A percentile compares a stretch with the other conserved stretches of the same genome.
These are phyloP conservation scores for Exophiala sp. DNA, from an alignment of 2,329 filamentous ascomycete genomes.

Conservation along the genomic window DNA sequence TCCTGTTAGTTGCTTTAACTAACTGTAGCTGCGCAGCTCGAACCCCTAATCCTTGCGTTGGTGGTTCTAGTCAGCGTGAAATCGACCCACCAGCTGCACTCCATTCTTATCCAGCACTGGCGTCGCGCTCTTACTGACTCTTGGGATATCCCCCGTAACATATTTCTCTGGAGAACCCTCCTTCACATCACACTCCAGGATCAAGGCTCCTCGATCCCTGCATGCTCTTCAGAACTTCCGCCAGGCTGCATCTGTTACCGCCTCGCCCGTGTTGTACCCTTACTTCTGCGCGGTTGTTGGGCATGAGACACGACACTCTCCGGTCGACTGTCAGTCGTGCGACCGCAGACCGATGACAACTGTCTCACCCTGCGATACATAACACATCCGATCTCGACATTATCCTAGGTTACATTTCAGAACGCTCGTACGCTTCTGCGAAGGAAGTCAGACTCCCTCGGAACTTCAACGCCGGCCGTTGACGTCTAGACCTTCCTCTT, in stretches of 20 bases:
- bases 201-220: not conserved
- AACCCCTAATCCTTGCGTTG: conserved; percentile 4
- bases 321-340: conserved; percentile 19
- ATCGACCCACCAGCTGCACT: not conserved
- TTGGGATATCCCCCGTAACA: not conserved
- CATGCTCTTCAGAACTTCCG: not conserved
- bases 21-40: conserved; percentile 2
- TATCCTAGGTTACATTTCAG: conserved; percentile 4
- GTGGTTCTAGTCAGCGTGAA: too few relatives aligned
- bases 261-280: not conserved
- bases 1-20: not conserved
- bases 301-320: conserved; percentile 13
- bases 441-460: conserved; percentile 7
- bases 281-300: conserved; percentile 1
- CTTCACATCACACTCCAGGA: not conserved
- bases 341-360: conserved; percentile 20
- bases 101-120: not conserved
- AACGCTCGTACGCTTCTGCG: conserved; percentile 7
- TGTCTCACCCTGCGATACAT: conserved; percentile 17
- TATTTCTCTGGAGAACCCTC: not conserved
- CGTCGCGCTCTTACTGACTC: not conserved
- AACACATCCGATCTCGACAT: not conserved
- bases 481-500: conserved; percentile 12
- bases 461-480: conserved; percentile 6
- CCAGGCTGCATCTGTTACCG: not conserved